phyloP scores from a whole-genome alignment of 768 basidiomycete species.

The Amanita pallidorosea region DNA sequence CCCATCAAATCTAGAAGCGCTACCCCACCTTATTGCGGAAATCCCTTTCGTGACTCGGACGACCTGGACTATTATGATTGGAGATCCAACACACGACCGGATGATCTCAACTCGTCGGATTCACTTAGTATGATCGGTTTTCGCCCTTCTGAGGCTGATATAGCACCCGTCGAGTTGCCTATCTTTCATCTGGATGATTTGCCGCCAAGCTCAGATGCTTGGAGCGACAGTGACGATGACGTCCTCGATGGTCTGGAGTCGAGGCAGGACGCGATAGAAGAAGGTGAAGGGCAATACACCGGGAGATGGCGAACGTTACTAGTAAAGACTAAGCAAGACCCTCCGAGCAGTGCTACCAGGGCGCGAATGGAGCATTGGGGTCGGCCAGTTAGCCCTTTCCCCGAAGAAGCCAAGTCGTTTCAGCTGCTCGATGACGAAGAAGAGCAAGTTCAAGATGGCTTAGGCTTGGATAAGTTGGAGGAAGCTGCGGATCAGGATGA shows the following conservation, averaged over 20 bases:
- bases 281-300: slow-evolving; percentile 55
- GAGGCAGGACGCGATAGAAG: slow-evolving; percentile 10
- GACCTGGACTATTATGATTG: slow-evolving; percentile 13
- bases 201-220: slow-evolving; percentile 16
- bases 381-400: slow-evolving; percentile 61
- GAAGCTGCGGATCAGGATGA: neutral
- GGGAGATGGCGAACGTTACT: slow-evolving; percentile 46
- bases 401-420: slow-evolving; percentile 16
- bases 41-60: neutral
- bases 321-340: slow-evolving; percentile 55
- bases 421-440: slow-evolving; percentile 13
- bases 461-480: neutral
- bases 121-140: slow-evolving; percentile 19
- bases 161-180: slow-evolving; percentile 14
- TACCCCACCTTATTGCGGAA: too few relatives aligned
- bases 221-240: slow-evolving; percentile 29
- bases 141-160: slow-evolving; percentile 17
- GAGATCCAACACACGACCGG: slow-evolving; percentile 6
- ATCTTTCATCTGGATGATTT: slow-evolving; percentile 18
- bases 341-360: slow-evolving; percentile 45
- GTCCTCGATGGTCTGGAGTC: neutral
- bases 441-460: neutral
- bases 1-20: slow-evolving; percentile 25
- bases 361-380: slow-evolving; percentile 51
- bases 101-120: slow-evolving; percentile 6